These are phyloP conservation scores for Phellopilus nigrolimitatus DNA, from an alignment of 1,284 basidiomycete species.

Conservation along the genomic window DNA sequence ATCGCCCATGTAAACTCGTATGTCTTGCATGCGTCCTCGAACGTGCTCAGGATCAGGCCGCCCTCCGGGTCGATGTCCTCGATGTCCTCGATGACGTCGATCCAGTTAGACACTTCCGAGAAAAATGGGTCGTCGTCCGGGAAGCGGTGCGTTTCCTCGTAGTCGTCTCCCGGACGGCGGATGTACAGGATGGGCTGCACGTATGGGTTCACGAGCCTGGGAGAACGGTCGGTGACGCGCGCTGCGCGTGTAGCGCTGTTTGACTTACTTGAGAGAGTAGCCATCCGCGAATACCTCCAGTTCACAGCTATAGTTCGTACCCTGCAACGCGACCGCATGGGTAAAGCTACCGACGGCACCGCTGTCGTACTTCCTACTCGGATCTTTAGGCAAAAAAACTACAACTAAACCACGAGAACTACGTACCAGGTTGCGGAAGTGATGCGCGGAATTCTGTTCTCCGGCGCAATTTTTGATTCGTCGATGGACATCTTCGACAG, in stretches of 20 bases:
- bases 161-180: constrained; percentile 81
- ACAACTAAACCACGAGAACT: no score
- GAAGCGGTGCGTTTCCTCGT: constrained; percentile 73
- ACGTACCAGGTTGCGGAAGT: constrained; percentile 72
- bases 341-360: constrained; percentile 89
- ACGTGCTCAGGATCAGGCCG: constrained; percentile 66
- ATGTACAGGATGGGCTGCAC: constrained; percentile 81
- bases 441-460: constrained; percentile 78
- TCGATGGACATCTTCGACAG: constrained; percentile 81
- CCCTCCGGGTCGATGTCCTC: constrained; percentile 62
- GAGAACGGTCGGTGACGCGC: constrained; percentile 9
- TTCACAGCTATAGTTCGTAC: constrained; percentile 88
- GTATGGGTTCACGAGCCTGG: constrained; percentile 83
- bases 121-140: constrained; percentile 90
- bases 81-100: constrained; percentile 79
- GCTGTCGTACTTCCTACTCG: constrained; percentile 82
- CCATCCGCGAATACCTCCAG: constrained; percentile 91
- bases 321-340: constrained; percentile 86
- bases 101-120: constrained; percentile 82
- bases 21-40: constrained; percentile 82
- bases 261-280: constrained; percentile 64
- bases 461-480: constrained; percentile 70
- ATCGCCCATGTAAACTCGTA: constrained; percentile 90
- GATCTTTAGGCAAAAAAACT: no score
- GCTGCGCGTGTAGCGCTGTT: constrained; percentile 21